Base-by-base conservation (phyloP, 768 basidiomycete genomes). In the Suillus luteus region DNA sequence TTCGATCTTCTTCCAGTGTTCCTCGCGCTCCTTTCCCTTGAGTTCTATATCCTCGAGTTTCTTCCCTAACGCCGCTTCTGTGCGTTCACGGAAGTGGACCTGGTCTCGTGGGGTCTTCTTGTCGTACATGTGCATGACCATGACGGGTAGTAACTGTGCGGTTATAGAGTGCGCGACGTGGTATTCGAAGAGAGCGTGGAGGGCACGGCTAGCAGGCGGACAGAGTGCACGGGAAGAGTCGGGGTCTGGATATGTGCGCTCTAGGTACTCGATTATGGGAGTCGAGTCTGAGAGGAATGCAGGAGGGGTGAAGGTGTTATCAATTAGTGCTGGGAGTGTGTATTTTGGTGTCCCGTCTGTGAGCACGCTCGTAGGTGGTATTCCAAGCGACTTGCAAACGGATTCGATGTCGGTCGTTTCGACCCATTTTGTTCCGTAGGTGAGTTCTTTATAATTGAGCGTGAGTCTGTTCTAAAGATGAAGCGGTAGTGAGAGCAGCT, bases 231-330 rank as follows among this genome's bases (percentile, higher is more conserved):
- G 59, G n/a, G 55, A 51, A 52, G 51, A 61, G 6, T 70, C 71
- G 9, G 65, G 67, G 35, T 62, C 59, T 19, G 66, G 65, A 43
- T 69, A 73, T n/a, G 68, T 70, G 22, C 60, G 68, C 41, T 80
- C 79, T 44, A 80, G 74, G 64, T 79, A 78, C 57, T 75, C 72
- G 27, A 78, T 68, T 54, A 80, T 80, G 22, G 71, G 72, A 3
- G 69, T 70, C 9, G 77, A 78, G 60, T 80, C 77, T 7, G 77
- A 73, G 3, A 78, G 48, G n/a, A 67, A 59, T 8, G 72, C 63
- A 35, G 71, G 70, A 24, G 65, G 55, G 3, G 68, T 54, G 55
- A 65, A 62, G n/a, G 68, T 62, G 27, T 69, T 38, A 65, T 69
- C 70, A 19, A 69, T 62, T n/a, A 77, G 68, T 24, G 75, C 74